phyloP scores from a whole-genome alignment of 768 basidiomycete genomes.

The Solioccasus polychromus region DNA sequence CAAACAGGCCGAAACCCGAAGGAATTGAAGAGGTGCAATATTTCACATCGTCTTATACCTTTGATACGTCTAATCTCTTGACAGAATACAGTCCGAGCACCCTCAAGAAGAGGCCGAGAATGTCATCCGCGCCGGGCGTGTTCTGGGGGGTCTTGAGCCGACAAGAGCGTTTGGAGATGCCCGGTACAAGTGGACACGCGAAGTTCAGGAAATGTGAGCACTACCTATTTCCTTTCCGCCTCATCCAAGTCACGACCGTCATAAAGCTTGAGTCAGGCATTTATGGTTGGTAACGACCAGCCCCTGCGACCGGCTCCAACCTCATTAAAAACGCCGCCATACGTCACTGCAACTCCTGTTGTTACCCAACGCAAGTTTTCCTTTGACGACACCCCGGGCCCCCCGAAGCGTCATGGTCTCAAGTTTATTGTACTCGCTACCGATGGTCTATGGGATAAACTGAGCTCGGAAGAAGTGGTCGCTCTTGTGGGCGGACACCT shows the following conservation, averaged over 20 bases:
- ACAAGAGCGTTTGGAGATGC: slow-evolving; percentile 86
- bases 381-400: slow-evolving; percentile 36
- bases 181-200: slow-evolving; percentile 82
- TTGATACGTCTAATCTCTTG: not conserved
- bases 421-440: slow-evolving; percentile 90
- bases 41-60: not conserved
- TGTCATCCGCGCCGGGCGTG: slow-evolving; percentile 77
- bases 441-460: slow-evolving; percentile 76
- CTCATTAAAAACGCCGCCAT: slow-evolving; percentile 84
- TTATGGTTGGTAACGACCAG: slow-evolving; percentile 60
- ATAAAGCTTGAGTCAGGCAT: slow-evolving; percentile 57
- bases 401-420: slow-evolving; percentile 25
- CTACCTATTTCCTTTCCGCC: not conserved
- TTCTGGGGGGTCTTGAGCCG: slow-evolving; percentile 87
- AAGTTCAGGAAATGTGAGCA: slow-evolving; percentile 67
- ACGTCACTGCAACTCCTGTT: slow-evolving; percentile 82
- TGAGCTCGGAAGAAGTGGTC: slow-evolving; percentile 83
- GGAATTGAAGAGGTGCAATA: slow-evolving; percentile 72
- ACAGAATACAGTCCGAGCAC: slow-evolving; percentile 79
- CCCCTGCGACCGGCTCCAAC: slow-evolving; percentile 58
- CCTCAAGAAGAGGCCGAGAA: slow-evolving; percentile 68
- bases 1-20: slow-evolving; percentile 91
- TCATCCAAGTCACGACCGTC: not conserved
- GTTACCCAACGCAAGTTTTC: slow-evolving; percentile 73
- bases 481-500: slow-evolving; percentile 82